Evolutionary conservation across 2,329 filamentous ascomycete species (phyloP).

Genomic region (Alternaria longipes): DNA sequence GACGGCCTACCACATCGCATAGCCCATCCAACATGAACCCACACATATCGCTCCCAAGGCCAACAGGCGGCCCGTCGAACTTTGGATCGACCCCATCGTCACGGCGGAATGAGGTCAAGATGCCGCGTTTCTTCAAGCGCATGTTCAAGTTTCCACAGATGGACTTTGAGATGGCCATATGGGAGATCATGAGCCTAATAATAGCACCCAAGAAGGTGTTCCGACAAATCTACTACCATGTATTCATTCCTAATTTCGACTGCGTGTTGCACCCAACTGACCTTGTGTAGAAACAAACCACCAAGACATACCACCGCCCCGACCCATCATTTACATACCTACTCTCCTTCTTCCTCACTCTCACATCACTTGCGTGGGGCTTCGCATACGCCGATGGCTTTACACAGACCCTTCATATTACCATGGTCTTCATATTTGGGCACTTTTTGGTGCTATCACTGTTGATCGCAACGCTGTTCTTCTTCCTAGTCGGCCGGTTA

Average conservation of each 20-base stretch:
- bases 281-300: conserved; percentile 65
- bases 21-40: conserved; percentile 61
- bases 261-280: not conserved
- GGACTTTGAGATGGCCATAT: conserved; percentile 78
- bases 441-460: conserved; percentile 71
- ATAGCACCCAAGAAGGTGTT: conserved; percentile 77
- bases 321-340: conserved; percentile 76
- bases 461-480: conserved; percentile 68
- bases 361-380: conserved; percentile 67
- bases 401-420: conserved; percentile 55
- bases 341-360: conserved; percentile 69
- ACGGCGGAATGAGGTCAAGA: conserved; percentile 63
- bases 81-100: conserved; percentile 62
- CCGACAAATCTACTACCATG: conserved; percentile 75
- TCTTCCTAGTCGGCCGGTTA: conserved; percentile 69
- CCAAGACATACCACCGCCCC: conserved; percentile 73
- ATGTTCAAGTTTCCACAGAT: conserved; percentile 77
- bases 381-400: conserved; percentile 62
- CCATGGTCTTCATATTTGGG: conserved; percentile 60
- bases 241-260: conserved; percentile 40
- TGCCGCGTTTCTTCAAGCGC: conserved; percentile 73
- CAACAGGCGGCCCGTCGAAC: conserved; percentile 63
- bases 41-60: conserved; percentile 67
- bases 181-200: conserved; percentile 75
- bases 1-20: no score